Percentiles rank a stretch among this genome's conserved stretches.
phyloP scores from a whole-genome alignment of 352 stramenopile species.

The Pythium monospermum region DNA sequence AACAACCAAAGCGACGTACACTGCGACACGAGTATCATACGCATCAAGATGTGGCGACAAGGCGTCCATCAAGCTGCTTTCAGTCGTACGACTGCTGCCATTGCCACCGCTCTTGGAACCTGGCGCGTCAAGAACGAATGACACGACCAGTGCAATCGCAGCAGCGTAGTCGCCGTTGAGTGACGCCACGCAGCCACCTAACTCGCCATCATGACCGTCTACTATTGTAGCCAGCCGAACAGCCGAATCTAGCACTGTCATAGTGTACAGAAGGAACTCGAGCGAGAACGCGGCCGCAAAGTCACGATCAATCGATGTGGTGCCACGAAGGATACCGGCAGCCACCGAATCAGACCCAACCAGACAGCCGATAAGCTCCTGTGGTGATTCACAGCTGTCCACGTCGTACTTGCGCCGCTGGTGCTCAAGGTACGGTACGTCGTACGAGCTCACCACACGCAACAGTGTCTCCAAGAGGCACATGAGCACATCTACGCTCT shows the following conservation, averaged over 20 bases:
- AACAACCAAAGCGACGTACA: no score
- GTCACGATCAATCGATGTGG: slow-evolving; percentile 24
- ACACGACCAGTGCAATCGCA: slow-evolving; percentile 29
- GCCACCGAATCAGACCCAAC: slow-evolving; percentile 27
- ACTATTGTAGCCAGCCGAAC: slow-evolving; percentile 4
- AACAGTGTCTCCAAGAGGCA: slow-evolving; percentile 27
- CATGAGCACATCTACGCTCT: slow-evolving; percentile 24
- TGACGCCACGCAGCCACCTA: slow-evolving; percentile 28
- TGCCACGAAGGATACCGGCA: slow-evolving; percentile 28
- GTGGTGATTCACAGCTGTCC: slow-evolving; percentile 13
- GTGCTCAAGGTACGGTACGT: slow-evolving; percentile 32
- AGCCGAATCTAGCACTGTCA: slow-evolving; percentile 26
- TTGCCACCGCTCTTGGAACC: no score
- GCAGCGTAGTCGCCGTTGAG: slow-evolving; percentile 25
- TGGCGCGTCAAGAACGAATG: slow-evolving; percentile 11
- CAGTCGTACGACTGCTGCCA: no score
- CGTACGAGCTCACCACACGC: slow-evolving; percentile 27
- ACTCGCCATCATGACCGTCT: slow-evolving; percentile 25
- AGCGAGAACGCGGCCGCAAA: slow-evolving; percentile 22
- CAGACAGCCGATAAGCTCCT: slow-evolving; percentile 11
- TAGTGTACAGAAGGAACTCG: slow-evolving; percentile 32
- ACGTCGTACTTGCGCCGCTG: slow-evolving; percentile 22
- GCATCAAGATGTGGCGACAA: slow-evolving; percentile 28
- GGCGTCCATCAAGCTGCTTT: slow-evolving; percentile 9
- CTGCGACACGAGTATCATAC: slow-evolving; percentile 39